Percentiles rank a stretch among this genome's conserved stretches.
phyloP scores from a whole-genome alignment of 345 rosid genomes.

The Erysimum cheiranthoides region DNA sequence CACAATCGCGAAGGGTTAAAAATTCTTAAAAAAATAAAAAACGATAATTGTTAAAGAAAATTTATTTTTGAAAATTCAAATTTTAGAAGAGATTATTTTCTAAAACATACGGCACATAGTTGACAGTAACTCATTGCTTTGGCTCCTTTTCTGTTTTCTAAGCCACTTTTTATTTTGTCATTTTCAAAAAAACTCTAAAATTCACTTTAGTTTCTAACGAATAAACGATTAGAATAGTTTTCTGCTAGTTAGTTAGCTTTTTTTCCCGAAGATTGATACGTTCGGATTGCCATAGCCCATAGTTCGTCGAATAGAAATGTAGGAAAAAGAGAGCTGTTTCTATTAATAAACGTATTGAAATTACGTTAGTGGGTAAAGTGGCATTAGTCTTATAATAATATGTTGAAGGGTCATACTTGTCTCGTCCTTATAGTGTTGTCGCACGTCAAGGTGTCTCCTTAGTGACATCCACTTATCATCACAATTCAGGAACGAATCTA shows the following conservation, averaged over 20 bases:
- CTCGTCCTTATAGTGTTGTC: conserved; percentile 45
- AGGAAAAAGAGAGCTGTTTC: not conserved
- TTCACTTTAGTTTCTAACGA: not conserved
- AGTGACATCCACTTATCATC: conserved; percentile 50
- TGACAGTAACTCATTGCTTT: not conserved
- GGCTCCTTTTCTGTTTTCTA: too few relatives aligned
- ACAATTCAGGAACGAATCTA: conserved; percentile 38
- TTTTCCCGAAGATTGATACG: not conserved
- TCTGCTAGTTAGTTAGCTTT: not conserved
- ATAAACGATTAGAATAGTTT: not conserved
- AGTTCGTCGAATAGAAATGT: conserved; percentile 16
- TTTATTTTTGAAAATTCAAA: too few relatives aligned
- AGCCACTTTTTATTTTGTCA: too few relatives aligned
- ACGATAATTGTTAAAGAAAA: too few relatives aligned
- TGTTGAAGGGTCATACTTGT: conserved; percentile 41
- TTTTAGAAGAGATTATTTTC: too few relatives aligned
- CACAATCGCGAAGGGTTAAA: too few relatives aligned
- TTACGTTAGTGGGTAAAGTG: conserved; percentile 45
- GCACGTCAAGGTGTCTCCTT: conserved; percentile 45
- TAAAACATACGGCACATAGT: not conserved
- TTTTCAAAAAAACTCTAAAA: too few relatives aligned
- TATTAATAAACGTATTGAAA: conserved; percentile 15
- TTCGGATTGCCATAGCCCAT: not conserved
- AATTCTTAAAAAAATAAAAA: too few relatives aligned
- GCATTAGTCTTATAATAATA: conserved; percentile 39